Base-by-base conservation (phyloP, 2,329 filamentous ascomycete species). In the Monilinia aucupariae region DNA sequence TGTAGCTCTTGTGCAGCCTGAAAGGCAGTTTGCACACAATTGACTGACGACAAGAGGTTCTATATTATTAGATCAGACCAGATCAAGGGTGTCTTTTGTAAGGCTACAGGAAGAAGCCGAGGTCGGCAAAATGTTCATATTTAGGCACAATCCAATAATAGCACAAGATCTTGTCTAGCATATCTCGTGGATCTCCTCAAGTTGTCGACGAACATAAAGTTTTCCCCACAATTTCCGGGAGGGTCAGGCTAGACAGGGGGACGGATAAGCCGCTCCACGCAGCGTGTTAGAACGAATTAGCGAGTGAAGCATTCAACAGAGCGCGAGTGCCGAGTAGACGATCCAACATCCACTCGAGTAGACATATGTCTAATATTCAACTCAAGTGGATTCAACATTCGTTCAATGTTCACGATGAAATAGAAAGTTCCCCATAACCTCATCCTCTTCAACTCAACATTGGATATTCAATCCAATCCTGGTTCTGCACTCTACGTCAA, bases 151-250 rank as follows among this genome's bases (percentile, higher is more conserved):
- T 37, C n/a, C 45, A 59, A 58, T 41, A 34, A 58, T 5, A 47
- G 27, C 54, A 54, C 37, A 30, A 25, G 54, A 58, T 58, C 13
- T 47, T 47, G 34, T 47, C 30, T 56, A 22, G n/a, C 20, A 43
- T n/a, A 45, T 45, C 2, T 47, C 30, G 17, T 39, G 12, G 15
- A 39, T 17, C 37, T 60, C 34, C 34, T 53, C n/a, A 59, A 39
- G n/a, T 49, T 25, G 34, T 25, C 34, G 37, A 32, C 34, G 39
- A 37, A 61, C 15, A 47, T 55, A 47, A 48, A 39, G 50, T 48
- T 61, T 49, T 49, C 51, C 30, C 59, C 59, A 61, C 50, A 61
- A n/a, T 39, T 48, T 55, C 50, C 50, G 59, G 25, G 58, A 20
- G 43, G 47, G 32, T 43, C 34, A 27, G 25, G 22, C 39, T 54